Conservation (phyloP, 1,284 basidiomycete genomes). For the Coniferiporia weirii region DNA sequence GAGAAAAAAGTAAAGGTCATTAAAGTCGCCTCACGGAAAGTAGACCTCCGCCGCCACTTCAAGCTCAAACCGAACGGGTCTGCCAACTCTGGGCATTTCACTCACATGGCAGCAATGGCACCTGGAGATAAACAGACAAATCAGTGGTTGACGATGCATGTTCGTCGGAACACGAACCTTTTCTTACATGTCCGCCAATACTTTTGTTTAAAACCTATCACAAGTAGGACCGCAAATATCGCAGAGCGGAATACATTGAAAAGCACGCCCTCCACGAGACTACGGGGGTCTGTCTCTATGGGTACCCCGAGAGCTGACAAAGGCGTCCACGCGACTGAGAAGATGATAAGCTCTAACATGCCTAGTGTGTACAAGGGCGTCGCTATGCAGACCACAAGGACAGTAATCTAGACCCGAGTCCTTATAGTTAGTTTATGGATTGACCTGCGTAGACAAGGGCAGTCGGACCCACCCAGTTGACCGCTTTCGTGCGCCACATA, state of each 20-base stretch:
- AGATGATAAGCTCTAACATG: neutral
- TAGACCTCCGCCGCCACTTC: neutral
- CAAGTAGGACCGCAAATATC: neutral
- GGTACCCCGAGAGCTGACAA: neutral
- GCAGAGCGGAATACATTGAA: neutral
- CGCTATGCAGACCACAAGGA: neutral
- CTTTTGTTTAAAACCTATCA: neutral
- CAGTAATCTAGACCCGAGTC: neutral
- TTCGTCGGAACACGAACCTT: neutral
- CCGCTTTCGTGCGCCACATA: neutral
- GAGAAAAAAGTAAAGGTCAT: too few species aligned
- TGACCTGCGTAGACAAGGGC: too few species aligned
- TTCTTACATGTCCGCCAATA: neutral
- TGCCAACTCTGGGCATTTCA: neutral
- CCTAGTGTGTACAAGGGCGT: neutral
- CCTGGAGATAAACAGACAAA: neutral
- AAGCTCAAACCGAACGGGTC: neutral
- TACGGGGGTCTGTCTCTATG: neutral
- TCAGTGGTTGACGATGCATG: neutral
- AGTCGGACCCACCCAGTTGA: neutral
- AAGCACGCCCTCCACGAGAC: neutral
- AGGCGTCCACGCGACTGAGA: neutral
- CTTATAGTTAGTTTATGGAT: too few species aligned
- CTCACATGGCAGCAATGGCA: neutral
- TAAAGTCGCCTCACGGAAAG: too few species aligned